These are phyloP conservation scores for Phytophthora litchii DNA, from an alignment of 352 stramenopile genomes.

Conservation along the genomic window DNA sequence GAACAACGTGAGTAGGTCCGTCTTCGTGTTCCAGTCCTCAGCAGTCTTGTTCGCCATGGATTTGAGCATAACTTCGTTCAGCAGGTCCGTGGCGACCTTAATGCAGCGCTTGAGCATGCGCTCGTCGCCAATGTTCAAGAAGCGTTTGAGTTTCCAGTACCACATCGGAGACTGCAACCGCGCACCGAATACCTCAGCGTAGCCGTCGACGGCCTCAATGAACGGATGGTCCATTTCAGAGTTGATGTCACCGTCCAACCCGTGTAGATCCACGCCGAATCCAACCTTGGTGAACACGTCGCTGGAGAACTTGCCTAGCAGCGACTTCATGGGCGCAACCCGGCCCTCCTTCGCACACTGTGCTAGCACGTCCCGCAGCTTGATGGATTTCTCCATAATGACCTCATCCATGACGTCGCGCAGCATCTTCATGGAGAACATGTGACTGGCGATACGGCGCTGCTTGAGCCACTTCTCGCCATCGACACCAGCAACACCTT, in stretches of 20 bases:
- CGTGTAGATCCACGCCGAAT: slow-evolving; percentile 54
- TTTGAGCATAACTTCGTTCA: slow-evolving; percentile 36
- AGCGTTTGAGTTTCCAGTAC: slow-evolving; percentile 51
- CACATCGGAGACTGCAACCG: slow-evolving; percentile 36
- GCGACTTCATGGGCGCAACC: slow-evolving; percentile 37
- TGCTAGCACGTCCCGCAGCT: slow-evolving; percentile 34
- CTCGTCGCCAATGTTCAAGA: slow-evolving; percentile 21
- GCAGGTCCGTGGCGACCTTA: slow-evolving; percentile 31
- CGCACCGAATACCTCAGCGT: slow-evolving; percentile 27
- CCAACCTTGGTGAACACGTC: slow-evolving; percentile 77
- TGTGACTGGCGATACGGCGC: slow-evolving; percentile 70
- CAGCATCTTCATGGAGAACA: slow-evolving; percentile 59
- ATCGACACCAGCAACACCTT: slow-evolving; percentile 57
- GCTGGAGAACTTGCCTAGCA: slow-evolving; percentile 62
- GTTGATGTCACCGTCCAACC: slow-evolving; percentile 24
- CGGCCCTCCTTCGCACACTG: slow-evolving; percentile 10
- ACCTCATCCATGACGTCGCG: slow-evolving; percentile 34
- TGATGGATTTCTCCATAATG: slow-evolving; percentile 33
- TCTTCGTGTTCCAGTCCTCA: background rate
- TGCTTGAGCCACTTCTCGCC: slow-evolving; percentile 52
- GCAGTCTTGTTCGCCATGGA: slow-evolving; percentile 13
- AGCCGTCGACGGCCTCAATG: slow-evolving; percentile 32
- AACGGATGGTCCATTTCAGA: slow-evolving; percentile 31
- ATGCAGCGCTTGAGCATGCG: slow-evolving; percentile 14
- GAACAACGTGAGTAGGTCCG: slow-evolving; percentile 56